Conservation (phyloP, 106 monocot genomes). For the Dendrobium huoshanense region DNA sequence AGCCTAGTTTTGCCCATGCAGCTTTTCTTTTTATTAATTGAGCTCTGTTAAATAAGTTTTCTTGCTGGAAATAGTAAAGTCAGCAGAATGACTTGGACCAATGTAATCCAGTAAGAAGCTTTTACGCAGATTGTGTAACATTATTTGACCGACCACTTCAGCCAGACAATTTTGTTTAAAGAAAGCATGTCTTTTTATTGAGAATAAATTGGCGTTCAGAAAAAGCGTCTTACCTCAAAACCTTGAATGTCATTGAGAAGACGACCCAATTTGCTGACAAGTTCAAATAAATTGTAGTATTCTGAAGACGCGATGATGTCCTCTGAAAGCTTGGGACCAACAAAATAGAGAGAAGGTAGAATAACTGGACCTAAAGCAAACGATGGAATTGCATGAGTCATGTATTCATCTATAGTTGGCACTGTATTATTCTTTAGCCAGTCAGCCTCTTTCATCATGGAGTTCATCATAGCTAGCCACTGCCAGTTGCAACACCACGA, state of each 20-base stretch:
- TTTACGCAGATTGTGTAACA: neutral
- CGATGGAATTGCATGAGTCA: conserved; percentile 79
- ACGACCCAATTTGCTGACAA: conserved; percentile 81
- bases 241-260: conserved; percentile 77
- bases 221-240: conserved; percentile 46
- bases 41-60: too few relatives aligned
- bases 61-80: too few relatives aligned
- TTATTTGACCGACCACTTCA: neutral
- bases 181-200: neutral
- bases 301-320: conserved; percentile 39
- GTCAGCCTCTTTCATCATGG: conserved; percentile 77
- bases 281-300: conserved; percentile 44
- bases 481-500: conserved; percentile 10
- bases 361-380: conserved; percentile 84
- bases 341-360: conserved; percentile 74
- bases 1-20: too few relatives aligned
- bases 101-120: too few relatives aligned
- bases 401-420: conserved; percentile 66
- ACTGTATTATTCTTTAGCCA: conserved; percentile 48
- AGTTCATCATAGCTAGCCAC: conserved; percentile 72
- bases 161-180: neutral
- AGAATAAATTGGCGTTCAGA: neutral
- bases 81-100: too few relatives aligned
- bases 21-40: too few relatives aligned
- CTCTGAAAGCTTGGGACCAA: conserved; percentile 54